phyloP scores from a whole-genome alignment of 352 stramenopile genomes.

The Globisporangium solare region DNA sequence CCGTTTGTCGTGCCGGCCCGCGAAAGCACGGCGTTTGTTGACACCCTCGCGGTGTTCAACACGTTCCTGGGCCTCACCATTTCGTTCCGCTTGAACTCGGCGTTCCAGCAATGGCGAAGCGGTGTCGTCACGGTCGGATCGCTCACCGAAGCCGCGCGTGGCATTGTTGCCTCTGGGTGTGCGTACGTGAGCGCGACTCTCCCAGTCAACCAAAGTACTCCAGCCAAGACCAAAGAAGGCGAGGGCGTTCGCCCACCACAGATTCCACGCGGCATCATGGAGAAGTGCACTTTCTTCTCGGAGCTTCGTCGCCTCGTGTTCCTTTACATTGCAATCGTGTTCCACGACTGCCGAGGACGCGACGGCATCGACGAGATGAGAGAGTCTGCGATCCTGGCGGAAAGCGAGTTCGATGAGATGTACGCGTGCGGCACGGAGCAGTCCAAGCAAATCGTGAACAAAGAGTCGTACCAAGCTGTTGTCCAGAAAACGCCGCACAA shows the following conservation, averaged over 20 bases:
- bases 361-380: slow-evolving; percentile 69
- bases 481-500: slow-evolving; percentile 65
- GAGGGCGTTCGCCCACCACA: slow-evolving; percentile 10
- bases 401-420: slow-evolving; percentile 68
- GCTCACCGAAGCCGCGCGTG: slow-evolving; percentile 53
- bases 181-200: slow-evolving; percentile 56
- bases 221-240: slow-evolving; percentile 3
- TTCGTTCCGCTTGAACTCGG: slow-evolving; percentile 80
- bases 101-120: slow-evolving; percentile 71
- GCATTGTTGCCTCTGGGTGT: slow-evolving; percentile 68
- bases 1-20: slow-evolving; percentile 62
- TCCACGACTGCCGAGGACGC: slow-evolving; percentile 67
- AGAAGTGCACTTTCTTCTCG: slow-evolving; percentile 77
- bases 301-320: slow-evolving; percentile 76
- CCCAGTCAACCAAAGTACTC: slow-evolving; percentile 12
- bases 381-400: slow-evolving; percentile 43
- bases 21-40: slow-evolving; percentile 66
- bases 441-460: slow-evolving; percentile 32
- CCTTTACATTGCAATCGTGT: slow-evolving; percentile 80
- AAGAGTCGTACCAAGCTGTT: slow-evolving; percentile 53
- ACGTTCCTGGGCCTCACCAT: slow-evolving; percentile 76
- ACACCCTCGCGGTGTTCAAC: slow-evolving; percentile 85
- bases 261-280: slow-evolving; percentile 50
- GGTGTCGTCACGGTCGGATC: slow-evolving; percentile 62
- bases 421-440: slow-evolving; percentile 65